Base-by-base conservation (phyloP, 768 basidiomycete species). In the Lactarius deliciosus region DNA sequence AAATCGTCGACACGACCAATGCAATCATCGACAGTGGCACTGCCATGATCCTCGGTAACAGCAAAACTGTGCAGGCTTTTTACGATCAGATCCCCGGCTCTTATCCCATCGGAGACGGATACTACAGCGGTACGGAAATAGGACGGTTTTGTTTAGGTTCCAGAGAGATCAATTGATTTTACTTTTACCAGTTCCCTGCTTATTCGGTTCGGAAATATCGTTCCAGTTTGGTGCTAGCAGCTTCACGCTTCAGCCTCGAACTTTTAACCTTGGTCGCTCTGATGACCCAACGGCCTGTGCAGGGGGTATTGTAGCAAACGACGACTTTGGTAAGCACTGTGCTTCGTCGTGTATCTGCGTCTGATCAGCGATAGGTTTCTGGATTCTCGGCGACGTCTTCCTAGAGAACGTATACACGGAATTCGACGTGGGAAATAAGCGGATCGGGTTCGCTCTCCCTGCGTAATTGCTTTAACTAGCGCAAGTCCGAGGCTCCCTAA, bases 151-250 rank as follows among this genome's bases (percentile, higher is more conserved):
- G 10, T 34, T 15, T 18, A 11, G 3, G 34, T 47, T 30, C 30
- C 43, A 20, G 30, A 30, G 30, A 30, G 30, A 30, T 30, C 43
- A 43, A 32, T 32, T 32, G 22, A 25, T 3, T 36, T 41, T 32
- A 3, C 18, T 18, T 11, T 28, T 28, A 77, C 61, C 74, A 69
- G 68, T 71, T 38, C 70, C 68, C 2, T 71, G 70, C 64, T 63
- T 53, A n/a, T 61, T 63, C 38, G 58, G 61, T 36, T 69, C 73
- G 7, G 45, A 64, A 11, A 61, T 78, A 20, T 58, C 68, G 9
- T 68, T 80, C 64, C 60, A 69, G 5, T 76, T 80, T 70, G 73
- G 73, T 64, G 72, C 72, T 5, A 30, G 25, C n/a, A 69, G 63
- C 0, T 77, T 75, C 70, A 30, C 63, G 1, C 68, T 79, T 64